Base-by-base conservation (phyloP, 2,329 filamentous ascomycete species). In the Penicillium sp. region DNA sequence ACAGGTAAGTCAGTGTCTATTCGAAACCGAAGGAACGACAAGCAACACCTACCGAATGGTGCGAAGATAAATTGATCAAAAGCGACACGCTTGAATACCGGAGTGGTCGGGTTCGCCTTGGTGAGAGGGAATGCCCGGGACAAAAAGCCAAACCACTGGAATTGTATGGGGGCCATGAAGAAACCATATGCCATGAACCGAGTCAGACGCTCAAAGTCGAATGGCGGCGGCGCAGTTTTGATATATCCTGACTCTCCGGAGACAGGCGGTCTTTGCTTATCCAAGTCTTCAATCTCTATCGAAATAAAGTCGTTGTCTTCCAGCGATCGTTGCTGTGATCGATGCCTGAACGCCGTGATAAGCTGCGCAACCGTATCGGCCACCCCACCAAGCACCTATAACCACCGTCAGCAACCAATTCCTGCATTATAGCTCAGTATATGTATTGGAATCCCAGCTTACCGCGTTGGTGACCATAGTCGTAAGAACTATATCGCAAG, bases 401-500 rank as follows among this genome's bases (percentile, higher is more conserved):
- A 46, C 16, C 37, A 62, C 52, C 60, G 59, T 60, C 49, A 57
- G 43, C 48, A 39, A n/a, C n/a, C 33, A 22, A 27, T 3, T 27
- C 29, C 13, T 27, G 44, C 44, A 47, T 47, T 11, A 10, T 21
- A n/a, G 13, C n/a, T n/a, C 7, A 27, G 21, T 35, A 16, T 22
- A 33, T 21, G 27, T 19, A 13, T 22, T 4, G 16, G 46, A 10
- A 22, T 16, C 7, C n/a, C 46, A 54, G 61, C 84, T 71, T 85
- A 89, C 89, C 65, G 95, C 90, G 79, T 99, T 99, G 74, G 93
- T 96, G 72, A 97, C 91, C 93, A 99, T 99, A 77, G 96, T 99
- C 61, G 95, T 99, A 69, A 99, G 85, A 43, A 99, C 90, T 90
- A 72, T 57, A 33, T 47, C 13, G 42, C 50, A 37, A 42, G 52